Percentiles rank a stretch among this genome's conserved stretches.
phyloP scores from a whole-genome alignment of 192 early-diverging fungal species.

The Gigaspora rosea region DNA sequence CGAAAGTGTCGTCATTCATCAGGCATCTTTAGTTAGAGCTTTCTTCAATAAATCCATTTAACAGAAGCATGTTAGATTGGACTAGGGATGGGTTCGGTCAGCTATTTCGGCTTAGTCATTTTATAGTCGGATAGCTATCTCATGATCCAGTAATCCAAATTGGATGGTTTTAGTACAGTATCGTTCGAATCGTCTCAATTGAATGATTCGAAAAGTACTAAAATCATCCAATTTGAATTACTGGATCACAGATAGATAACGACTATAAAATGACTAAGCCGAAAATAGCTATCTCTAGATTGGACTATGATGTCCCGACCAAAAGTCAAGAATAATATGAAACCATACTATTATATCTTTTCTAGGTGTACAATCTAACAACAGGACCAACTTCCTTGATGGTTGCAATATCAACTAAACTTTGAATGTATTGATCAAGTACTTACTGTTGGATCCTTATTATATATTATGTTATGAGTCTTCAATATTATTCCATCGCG shows the following conservation, averaged over 20 bases:
- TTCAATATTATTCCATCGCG: background rate
- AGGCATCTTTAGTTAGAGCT: too few species aligned
- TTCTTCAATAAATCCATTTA: background rate
- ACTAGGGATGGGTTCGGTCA: too few species aligned
- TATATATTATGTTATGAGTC: background rate
- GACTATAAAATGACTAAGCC: too few species aligned
- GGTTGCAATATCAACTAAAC: slow-evolving; percentile 10
- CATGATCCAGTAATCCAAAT: too few species aligned
- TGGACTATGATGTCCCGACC: background rate
- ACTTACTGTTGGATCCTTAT: background rate
- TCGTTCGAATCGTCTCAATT: too few species aligned
- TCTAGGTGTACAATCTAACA: background rate
- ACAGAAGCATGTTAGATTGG: background rate
- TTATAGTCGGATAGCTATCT: too few species aligned
- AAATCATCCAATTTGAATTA: too few species aligned
- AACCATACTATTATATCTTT: background rate
- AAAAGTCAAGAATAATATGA: slow-evolving; percentile 1
- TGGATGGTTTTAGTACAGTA: too few species aligned
- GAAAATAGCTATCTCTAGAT: background rate
- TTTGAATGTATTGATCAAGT: slow-evolving; percentile 13
- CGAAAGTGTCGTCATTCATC: too few species aligned
- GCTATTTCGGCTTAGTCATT: too few species aligned
- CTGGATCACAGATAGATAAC: too few species aligned
- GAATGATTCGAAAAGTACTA: too few species aligned
- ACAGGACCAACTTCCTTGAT: slow-evolving; percentile 12